Conservation (phyloP, 768 basidiomycete genomes). For the Lactarius tabidus region DNA sequence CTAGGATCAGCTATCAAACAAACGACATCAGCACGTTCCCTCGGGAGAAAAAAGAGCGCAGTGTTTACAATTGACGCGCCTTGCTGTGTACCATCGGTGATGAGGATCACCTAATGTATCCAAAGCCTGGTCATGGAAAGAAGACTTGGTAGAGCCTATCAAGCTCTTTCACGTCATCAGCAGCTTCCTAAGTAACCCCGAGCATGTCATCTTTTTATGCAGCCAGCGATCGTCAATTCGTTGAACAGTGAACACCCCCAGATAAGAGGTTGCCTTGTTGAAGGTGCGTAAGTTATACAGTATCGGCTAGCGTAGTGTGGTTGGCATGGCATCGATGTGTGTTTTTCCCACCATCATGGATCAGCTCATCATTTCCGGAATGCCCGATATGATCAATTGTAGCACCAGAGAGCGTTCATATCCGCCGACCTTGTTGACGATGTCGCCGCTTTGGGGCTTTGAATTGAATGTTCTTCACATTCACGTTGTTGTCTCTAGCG, state of each 20-base stretch:
- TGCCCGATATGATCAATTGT: background rate
- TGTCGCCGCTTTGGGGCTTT: background rate
- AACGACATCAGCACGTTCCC: background rate
- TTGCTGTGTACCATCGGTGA: background rate
- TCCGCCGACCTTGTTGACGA: background rate
- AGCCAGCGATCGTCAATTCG: background rate
- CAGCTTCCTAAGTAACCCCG: slow-evolving; percentile 23
- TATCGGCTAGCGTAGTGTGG: background rate
- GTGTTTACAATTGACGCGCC: background rate
- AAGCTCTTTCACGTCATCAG: slow-evolving; percentile 14
- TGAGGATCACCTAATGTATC: background rate
- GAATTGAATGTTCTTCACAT: background rate
- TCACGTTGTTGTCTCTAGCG: too few species aligned
- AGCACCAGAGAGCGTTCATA: too few species aligned
- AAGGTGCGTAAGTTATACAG: too few species aligned
- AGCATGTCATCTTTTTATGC: too few species aligned
- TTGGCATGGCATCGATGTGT: background rate
- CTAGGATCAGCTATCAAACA: too few species aligned
- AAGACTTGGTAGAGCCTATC: slow-evolving; percentile 5
- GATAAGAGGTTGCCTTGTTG: background rate
- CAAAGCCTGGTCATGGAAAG: background rate
- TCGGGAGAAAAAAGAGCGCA: background rate
- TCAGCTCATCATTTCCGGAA: background rate
- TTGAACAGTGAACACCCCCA: background rate
- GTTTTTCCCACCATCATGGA: background rate